Conservation (phyloP, 2,329 filamentous ascomycete genomes). For the Cladosporium sphaerospermum region DNA sequence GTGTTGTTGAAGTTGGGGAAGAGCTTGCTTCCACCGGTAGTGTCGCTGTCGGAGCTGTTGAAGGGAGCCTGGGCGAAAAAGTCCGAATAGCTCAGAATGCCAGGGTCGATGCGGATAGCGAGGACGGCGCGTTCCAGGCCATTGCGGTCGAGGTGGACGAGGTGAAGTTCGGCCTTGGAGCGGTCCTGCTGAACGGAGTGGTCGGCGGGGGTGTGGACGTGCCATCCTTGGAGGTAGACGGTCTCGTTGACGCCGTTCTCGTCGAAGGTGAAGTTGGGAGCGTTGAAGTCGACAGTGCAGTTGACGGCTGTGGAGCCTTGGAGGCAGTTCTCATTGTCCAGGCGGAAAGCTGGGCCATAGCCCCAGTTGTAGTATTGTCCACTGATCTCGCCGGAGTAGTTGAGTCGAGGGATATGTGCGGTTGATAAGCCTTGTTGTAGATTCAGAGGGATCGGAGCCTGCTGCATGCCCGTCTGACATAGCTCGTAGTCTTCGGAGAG, state of each 20-base stretch:
- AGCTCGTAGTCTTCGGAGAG: slow-evolving; percentile 32
- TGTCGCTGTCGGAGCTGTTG: slow-evolving; percentile 14
- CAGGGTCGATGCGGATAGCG: slow-evolving; percentile 42
- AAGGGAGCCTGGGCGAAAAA: slow-evolving; percentile 37
- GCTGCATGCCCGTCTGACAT: slow-evolving; percentile 47
- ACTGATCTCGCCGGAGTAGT: slow-evolving; percentile 31
- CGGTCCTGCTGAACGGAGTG: slow-evolving; percentile 41
- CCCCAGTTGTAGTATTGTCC: slow-evolving; percentile 46
- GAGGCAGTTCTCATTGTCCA: slow-evolving; percentile 26
- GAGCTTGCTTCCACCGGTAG: slow-evolving; percentile 7
- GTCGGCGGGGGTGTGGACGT: slow-evolving; percentile 47
- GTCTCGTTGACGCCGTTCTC: slow-evolving; percentile 31
- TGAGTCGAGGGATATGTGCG: slow-evolving; percentile 38
- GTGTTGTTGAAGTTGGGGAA: slow-evolving; percentile 18
- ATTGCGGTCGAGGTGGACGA: slow-evolving; percentile 41
- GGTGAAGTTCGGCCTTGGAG: slow-evolving; percentile 44
- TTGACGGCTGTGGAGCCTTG: neutral
- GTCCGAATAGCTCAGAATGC: slow-evolving; percentile 29
- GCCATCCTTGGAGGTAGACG: slow-evolving; percentile 45
- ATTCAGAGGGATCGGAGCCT: slow-evolving; percentile 44
- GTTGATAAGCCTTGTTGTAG: slow-evolving; percentile 37
- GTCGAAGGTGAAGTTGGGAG: slow-evolving; percentile 39
- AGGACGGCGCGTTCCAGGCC: slow-evolving; percentile 42
- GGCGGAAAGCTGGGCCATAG: slow-evolving; percentile 42
- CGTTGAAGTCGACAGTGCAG: slow-evolving; percentile 26